A percentile compares a stretch with the other conserved stretches of the same genome.
These are phyloP conservation scores for Stagonosporopsis rhizophila DNA, from an alignment of 2,329 filamentous ascomycete genomes.

Conservation along the genomic window DNA sequence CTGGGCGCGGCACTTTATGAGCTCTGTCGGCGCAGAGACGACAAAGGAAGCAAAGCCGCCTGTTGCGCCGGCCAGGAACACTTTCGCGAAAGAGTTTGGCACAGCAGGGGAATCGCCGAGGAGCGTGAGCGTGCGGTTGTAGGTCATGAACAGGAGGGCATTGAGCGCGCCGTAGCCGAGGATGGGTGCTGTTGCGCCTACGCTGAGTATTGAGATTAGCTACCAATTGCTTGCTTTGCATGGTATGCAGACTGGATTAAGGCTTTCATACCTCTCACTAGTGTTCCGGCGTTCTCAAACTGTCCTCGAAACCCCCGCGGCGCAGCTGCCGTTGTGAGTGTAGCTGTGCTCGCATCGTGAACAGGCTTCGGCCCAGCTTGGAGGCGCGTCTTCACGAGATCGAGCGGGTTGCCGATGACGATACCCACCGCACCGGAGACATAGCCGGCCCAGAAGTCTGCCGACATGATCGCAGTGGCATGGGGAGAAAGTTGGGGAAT, in stretches of 20 bases:
- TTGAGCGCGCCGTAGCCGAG: constrained; percentile 91
- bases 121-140: constrained; percentile 79
- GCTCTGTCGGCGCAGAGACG: constrained; percentile 86
- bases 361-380: constrained; percentile 65
- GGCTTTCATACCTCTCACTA: constrained; percentile 44
- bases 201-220: constrained; percentile 25
- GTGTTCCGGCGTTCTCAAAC: constrained; percentile 47
- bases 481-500: constrained; percentile 5
- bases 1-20: constrained; percentile 89
- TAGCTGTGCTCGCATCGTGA: constrained; percentile 20
- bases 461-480: constrained; percentile 65
- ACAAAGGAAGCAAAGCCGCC: constrained; percentile 86
- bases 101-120: constrained; percentile 52
- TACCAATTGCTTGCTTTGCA: neutral
- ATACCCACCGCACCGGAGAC: constrained; percentile 86
- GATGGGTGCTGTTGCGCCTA: constrained; percentile 82
- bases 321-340: constrained; percentile 16
- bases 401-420: constrained; percentile 85
- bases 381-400: constrained; percentile 79
- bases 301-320: constrained; percentile 37
- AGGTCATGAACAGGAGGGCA: constrained; percentile 86
- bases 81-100: constrained; percentile 64
- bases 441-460: constrained; percentile 95
- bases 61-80: constrained; percentile 80
- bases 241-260: no score